Evolutionary conservation across 2,329 filamentous ascomycete species (phyloP), one percentile per base, ranked within the genome.

Genomic region (Epicoccum nigrum): DNA sequence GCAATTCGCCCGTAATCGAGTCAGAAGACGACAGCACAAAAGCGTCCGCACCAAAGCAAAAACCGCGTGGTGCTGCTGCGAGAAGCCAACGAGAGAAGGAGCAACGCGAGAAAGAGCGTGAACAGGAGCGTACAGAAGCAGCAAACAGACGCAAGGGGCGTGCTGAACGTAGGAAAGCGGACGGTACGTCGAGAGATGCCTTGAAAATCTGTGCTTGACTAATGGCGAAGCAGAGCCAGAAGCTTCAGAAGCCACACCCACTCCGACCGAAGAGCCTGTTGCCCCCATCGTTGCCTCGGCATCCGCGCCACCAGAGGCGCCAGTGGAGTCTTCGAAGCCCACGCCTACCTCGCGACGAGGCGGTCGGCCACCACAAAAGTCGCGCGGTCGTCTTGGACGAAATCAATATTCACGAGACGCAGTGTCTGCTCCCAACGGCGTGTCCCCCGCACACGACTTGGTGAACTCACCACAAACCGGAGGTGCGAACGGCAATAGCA

Each of bases 91-190:
- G 81, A 57, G 81, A 84, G 33, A 83, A 88, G 55, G 83, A 84
- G 53, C 88, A 90, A 23, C 74, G 76, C 30, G 78, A 80, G 23
- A 77, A 76, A 62, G 90, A 96, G 58, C 84, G 85, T 45, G 91
- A 96, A 63, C 80, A 83, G 38, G 86, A 87, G 60, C 83, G 87
- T 48, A 81, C 83, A 23, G 92, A 96, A 68, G 86, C 88, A 27
- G 86, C 86, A 19, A 90, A 82, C 62, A 89, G 92, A 71, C 83
- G 92, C 54, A 94, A 93, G 78, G 89, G 88, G 42, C 84, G 91
- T 47, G 86, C 89, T 33, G 92, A 94, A 60, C 83, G 90, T 56
- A 84, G 92, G 62, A 86, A 90, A 71, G 87, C 82, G 59, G 92
- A 96, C 67, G 91, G 91, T 92, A 79, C 35, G 48, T 43, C n/a